Base-by-base conservation (phyloP, 768 basidiomycete genomes). In the Cyathus striatus region DNA sequence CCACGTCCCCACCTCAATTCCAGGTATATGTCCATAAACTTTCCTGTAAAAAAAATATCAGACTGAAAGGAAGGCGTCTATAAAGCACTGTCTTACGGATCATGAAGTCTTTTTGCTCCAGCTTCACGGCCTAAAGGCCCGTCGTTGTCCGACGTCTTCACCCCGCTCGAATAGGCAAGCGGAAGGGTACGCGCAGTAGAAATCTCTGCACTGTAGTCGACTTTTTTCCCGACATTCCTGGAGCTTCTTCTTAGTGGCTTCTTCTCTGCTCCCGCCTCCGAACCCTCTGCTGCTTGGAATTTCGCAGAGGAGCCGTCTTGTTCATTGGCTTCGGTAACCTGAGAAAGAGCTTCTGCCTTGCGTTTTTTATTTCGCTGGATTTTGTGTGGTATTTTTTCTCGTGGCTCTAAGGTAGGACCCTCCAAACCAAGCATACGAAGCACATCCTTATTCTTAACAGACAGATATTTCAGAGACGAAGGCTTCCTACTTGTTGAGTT, bases 21-120 rank as follows among this genome's bases (percentile, higher is more conserved):
- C 89, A 5, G 90, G 90, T 44, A 96, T 94, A 24, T 70, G 52
- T 0, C 93, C 93, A 60, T 80, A 93, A 2, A 65, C 73, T 64
- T 91, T 93, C 9, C 87, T 90, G 46, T 21, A 6, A 33, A 46
- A 4, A 18, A 34, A 17, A 18, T 21, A 45, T 14, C 10, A 30
- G n/a, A 10, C 18, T 33, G 35, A 16, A 21, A 43, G 20, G 3
- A 38, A 16, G 20, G 27, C 34, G 17, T 23, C 43, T 16, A 52
- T 22, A 25, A 37, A 63, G n/a, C n/a, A n/a, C n/a, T n/a, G n/a
- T n/a, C 79, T 43, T 47, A 84, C 83, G 81, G 82, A 52, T 82
- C 52, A 47, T 76, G 62, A n/a, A n/a, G n/a, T 18, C 46, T 50
- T 20, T 75, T 63, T 21, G 61, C 54, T 6, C 62, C 57, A 30